A percentile compares a stretch with the other conserved stretches of the same genome.
These are phyloP conservation scores for Ceratobasidium sp. DNA, from an alignment of 1,284 basidiomycete species.

Conservation along the genomic window DNA sequence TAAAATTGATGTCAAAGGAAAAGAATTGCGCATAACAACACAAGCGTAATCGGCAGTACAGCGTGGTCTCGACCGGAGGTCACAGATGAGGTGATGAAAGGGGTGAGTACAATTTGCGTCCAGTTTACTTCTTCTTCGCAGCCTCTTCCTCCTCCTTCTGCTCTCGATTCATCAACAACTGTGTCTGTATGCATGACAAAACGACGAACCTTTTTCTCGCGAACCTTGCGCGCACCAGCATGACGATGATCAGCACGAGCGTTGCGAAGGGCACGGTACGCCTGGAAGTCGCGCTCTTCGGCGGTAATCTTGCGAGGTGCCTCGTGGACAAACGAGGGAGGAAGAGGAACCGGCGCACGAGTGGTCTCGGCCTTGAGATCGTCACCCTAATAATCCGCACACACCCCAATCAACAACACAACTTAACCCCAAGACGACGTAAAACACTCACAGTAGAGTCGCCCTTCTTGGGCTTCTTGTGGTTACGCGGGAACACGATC, in stretches of 20 bases:
- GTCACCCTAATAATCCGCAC: conserved; percentile 76
- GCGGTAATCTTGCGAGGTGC: conserved; percentile 92
- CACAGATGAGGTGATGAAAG: conserved; percentile 2
- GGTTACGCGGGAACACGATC: conserved; percentile 96
- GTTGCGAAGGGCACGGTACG: conserved; percentile 89
- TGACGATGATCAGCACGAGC: conserved; percentile 86
- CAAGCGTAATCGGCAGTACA: conserved; percentile 38
- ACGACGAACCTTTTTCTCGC: conserved; percentile 75
- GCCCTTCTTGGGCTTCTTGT: conserved; percentile 94
- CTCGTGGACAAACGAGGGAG: conserved; percentile 76
- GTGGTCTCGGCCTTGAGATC: conserved; percentile 86
- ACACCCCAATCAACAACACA: conserved; percentile 28
- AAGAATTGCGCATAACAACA: conserved; percentile 42
- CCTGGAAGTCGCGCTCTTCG: conserved; percentile 90
- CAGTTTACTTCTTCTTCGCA: conserved; percentile 87
- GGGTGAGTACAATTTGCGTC: conserved; percentile 25
- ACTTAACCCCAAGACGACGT: conserved; percentile 11
- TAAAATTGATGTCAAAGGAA: conserved; percentile 41
- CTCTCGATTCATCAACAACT: conserved; percentile 44
- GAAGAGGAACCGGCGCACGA: conserved; percentile 76
- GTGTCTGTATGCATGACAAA: conserved; percentile 9
- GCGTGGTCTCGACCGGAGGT: not conserved
- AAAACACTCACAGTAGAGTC: conserved; percentile 80
- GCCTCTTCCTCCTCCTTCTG: conserved; percentile 93
- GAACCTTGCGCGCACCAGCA: conserved; percentile 87